Evolutionary conservation across 2,329 filamentous ascomycete species (phyloP).

Genomic region (Neocatenulostroma microsporum): DNA sequence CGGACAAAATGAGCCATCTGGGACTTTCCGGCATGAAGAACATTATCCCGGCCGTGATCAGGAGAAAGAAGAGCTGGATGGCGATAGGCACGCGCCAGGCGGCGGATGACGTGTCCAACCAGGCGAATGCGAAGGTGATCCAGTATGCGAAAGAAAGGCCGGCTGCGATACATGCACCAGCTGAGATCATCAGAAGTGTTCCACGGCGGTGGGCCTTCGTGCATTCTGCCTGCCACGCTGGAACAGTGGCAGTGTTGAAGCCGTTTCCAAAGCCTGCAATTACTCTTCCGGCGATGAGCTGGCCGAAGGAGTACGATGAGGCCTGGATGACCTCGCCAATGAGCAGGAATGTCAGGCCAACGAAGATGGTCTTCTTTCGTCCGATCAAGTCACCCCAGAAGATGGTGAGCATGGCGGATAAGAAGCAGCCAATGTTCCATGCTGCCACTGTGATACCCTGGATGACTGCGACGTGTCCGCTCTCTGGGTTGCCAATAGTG

Average conservation of each 20-base stretch:
- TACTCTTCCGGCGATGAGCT: slow-evolving; percentile 43
- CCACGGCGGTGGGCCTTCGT: slow-evolving; percentile 38
- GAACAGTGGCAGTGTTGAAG: slow-evolving; percentile 35
- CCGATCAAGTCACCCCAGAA: slow-evolving; percentile 53
- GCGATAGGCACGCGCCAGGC: slow-evolving; percentile 27
- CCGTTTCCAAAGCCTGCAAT: slow-evolving; percentile 44
- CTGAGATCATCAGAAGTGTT: slow-evolving; percentile 41
- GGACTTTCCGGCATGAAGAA: slow-evolving; percentile 23
- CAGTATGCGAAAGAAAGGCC: slow-evolving; percentile 37
- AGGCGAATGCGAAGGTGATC: slow-evolving; percentile 26
- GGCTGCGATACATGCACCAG: slow-evolving; percentile 38
- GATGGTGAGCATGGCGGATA: slow-evolving; percentile 34
- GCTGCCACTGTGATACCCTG: slow-evolving; percentile 38
- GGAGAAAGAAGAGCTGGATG: slow-evolving; percentile 22
- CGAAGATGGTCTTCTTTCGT: slow-evolving; percentile 50
- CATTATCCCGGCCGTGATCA: slow-evolving; percentile 17
- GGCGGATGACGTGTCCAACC: slow-evolving; percentile 18
- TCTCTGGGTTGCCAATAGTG: slow-evolving; percentile 27
- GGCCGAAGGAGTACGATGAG: slow-evolving; percentile 39
- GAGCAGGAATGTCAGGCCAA: slow-evolving; percentile 53
- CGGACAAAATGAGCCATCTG: slow-evolving; percentile 28
- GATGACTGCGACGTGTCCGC: slow-evolving; percentile 30
- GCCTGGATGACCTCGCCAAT: slow-evolving; percentile 54
- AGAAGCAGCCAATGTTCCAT: slow-evolving; percentile 36
- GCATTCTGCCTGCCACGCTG: slow-evolving; percentile 40